These are phyloP conservation scores for Cichorium intybus DNA, from an alignment of 140 eudicot genomes.

Conservation along the genomic window DNA sequence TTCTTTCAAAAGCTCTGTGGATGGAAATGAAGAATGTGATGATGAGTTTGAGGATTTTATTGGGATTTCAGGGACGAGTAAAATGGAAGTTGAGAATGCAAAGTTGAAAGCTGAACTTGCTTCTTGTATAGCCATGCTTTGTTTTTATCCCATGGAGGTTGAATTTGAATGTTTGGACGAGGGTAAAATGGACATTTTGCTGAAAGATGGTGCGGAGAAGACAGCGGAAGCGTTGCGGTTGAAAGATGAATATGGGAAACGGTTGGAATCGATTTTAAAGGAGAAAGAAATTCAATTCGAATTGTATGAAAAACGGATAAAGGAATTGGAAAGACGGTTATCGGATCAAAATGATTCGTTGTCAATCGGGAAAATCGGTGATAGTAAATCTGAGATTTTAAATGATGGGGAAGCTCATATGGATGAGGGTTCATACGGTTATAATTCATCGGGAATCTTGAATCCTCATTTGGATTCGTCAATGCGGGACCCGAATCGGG, in stretches of 20 bases:
- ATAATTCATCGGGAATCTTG: conserved; percentile 50
- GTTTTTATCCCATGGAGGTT: conserved; percentile 46
- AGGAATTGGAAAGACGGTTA: conserved; percentile 70
- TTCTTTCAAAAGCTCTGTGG: conserved; percentile 31
- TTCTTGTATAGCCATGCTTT: conserved; percentile 69
- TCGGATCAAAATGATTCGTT: conserved; percentile 46
- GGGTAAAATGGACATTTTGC: conserved; percentile 46
- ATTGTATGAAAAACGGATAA: conserved; percentile 78
- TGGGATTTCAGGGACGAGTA: conserved; percentile 76
- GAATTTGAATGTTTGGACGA: conserved; percentile 70
- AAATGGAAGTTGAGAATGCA: conserved; percentile 89
- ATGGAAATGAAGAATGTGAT: conserved; percentile 30
- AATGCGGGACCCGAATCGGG: conserved; percentile 65
- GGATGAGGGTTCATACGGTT: conserved; percentile 75
- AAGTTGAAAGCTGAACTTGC: conserved; percentile 91
- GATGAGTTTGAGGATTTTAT: conserved; percentile 37
- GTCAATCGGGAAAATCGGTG: conserved; percentile 46
- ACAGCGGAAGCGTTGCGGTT: conserved; percentile 73
- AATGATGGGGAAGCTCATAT: conserved; percentile 55
- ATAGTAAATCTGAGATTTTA: conserved; percentile 60
- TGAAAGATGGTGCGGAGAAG: conserved; percentile 70
- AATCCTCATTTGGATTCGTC: conserved; percentile 73
- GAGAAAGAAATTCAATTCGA: conserved; percentile 63
- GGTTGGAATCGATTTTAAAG: conserved; percentile 50
- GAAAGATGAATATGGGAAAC: conserved; percentile 77